Base-by-base conservation (phyloP, 768 basidiomycete genomes). In the Suillus clintonianus region DNA sequence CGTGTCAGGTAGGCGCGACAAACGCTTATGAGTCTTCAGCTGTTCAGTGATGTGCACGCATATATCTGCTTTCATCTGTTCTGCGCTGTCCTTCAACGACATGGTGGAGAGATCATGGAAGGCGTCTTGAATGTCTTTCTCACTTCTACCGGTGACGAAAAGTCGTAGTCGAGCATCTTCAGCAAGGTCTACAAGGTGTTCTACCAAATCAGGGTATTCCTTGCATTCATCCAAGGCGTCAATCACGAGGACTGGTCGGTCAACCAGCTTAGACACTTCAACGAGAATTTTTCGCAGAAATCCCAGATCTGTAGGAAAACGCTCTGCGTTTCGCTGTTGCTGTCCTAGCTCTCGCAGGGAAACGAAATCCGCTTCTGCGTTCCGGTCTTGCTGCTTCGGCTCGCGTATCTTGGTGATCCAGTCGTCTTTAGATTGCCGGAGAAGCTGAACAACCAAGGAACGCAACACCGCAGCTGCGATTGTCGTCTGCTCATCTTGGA, bases 161-260 rank as follows among this genome's bases (percentile, higher is more conserved):
- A 66, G 10, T 19, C 48, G 59, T 15, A 54, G 42, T 15, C 15
- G 47, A 30, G 58, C 62, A 1, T 59, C 57, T 36, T 60, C 48
- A 9, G 32, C 36, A 36, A 63, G 36, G 5, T 47, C 32, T 14
- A 9, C 14, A 6, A 61, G 53, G 6, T 34, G n/a, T 4, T 10
- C 17, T 5, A 68, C 60, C 19, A 66, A 7, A 1, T 59, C 4
- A 10, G 47, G 4, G 3, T 58, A 15, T 2, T 66, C 50, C 19
- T 62, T 50, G 47, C 67, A 67, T 24, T 68, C 61, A 15, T 67
- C 65, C 2, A 68, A 59, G n/a, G 66, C 66, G 5, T 68, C 67
- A 8, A 68, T 60, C 19, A 62, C 32, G 19, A 64, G 22, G 0
- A 62, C 47, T 32, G 67, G 65, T n/a, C 36, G 27, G 22, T 4